A percentile compares a stretch with the other conserved stretches of the same genome.
Evolutionary conservation across 2,329 filamentous ascomycete genomes (phyloP).

Genomic region (Ophidiomyces ophidiicola): DNA sequence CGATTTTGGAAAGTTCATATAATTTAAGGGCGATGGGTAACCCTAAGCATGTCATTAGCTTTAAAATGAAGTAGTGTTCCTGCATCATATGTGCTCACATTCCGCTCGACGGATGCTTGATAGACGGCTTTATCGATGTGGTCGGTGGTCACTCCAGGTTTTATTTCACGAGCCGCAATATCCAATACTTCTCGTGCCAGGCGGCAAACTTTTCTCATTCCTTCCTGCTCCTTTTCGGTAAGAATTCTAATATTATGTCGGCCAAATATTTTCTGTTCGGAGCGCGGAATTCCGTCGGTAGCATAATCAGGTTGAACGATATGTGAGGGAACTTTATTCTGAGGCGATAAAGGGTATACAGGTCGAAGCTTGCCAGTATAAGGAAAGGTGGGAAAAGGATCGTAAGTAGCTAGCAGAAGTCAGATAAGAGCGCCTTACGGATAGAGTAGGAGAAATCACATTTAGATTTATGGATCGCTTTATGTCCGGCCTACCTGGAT

Average conservation of each 20-base stretch:
- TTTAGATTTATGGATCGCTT: conserved; percentile 70
- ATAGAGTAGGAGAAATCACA: conserved; percentile 34
- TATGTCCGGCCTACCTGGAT: conserved; percentile 58
- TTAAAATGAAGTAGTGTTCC: too few relatives aligned
- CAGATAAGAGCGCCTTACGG: conserved; percentile 63
- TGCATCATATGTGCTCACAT: conserved; percentile 47
- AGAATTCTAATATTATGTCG: conserved; percentile 74
- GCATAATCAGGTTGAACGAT: conserved; percentile 84
- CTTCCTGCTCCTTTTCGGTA: conserved; percentile 66
- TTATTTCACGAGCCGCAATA: conserved; percentile 68
- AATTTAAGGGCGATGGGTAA: conserved; percentile 90
- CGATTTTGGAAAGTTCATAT: conserved; percentile 93
- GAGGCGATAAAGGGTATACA: conserved; percentile 69
- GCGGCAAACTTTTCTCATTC: conserved; percentile 84
- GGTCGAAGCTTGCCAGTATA: conserved; percentile 75
- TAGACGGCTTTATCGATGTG: conserved; percentile 91
- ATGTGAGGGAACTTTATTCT: conserved; percentile 60
- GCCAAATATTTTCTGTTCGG: conserved; percentile 52
- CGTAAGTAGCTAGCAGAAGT: conserved; percentile 73
- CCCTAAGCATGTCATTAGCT: conserved; percentile 44
- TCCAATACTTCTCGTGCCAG: conserved; percentile 85
- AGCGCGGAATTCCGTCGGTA: conserved; percentile 61
- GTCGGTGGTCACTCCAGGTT: conserved; percentile 91
- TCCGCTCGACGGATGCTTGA: conserved; percentile 82
- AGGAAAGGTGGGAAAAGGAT: conserved; percentile 79